A percentile compares a stretch with the other conserved stretches of the same genome.
Evolutionary conservation across 1,139 yeast species (phyloP).

Genomic region (Geotrichum fermentans): DNA sequence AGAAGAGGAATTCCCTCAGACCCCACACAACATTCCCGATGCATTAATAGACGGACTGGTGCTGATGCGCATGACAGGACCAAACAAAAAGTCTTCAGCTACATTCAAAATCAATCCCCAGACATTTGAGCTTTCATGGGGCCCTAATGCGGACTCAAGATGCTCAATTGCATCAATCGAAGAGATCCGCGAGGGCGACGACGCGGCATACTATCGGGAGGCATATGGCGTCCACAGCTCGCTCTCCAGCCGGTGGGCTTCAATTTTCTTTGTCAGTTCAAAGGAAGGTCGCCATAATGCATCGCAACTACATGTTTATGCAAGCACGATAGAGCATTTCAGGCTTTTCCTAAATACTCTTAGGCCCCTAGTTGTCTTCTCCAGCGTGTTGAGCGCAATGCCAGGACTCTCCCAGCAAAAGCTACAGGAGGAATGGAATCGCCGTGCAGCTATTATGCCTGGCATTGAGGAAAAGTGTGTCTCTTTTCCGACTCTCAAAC

Average conservation of each 20-base stretch:
- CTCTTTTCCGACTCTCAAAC: constrained; percentile 63
- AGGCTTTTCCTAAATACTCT: constrained; percentile 49
- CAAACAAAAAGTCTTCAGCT: constrained; percentile 55
- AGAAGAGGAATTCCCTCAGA: not conserved
- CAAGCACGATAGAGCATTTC: constrained; percentile 59
- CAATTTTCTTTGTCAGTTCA: constrained; percentile 57
- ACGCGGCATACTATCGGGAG: constrained; percentile 79
- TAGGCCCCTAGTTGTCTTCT: constrained; percentile 43
- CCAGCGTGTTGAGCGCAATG: constrained; percentile 51
- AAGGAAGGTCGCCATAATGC: constrained; percentile 42
- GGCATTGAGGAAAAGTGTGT: constrained; percentile 45
- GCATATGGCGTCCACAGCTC: constrained; percentile 71
- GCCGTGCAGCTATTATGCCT: constrained; percentile 35
- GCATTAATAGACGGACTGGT: constrained; percentile 36
- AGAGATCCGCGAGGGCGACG: constrained; percentile 59
- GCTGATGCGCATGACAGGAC: constrained; percentile 59
- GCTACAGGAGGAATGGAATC: constrained; percentile 55
- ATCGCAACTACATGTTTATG: constrained; percentile 70
- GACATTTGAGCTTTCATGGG: constrained; percentile 50
- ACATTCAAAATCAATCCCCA: constrained; percentile 43
- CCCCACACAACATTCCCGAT: constrained; percentile 5
- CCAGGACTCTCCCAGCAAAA: constrained; percentile 51
- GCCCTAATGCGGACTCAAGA: constrained; percentile 43
- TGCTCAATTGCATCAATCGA: constrained; percentile 69
- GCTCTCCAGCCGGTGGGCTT: constrained; percentile 66